Percentiles rank a stretch among this genome's conserved stretches.
Conservation (phyloP, 2,329 filamentous ascomycete species). For the Myriosclerotinia duriaeana region DNA sequence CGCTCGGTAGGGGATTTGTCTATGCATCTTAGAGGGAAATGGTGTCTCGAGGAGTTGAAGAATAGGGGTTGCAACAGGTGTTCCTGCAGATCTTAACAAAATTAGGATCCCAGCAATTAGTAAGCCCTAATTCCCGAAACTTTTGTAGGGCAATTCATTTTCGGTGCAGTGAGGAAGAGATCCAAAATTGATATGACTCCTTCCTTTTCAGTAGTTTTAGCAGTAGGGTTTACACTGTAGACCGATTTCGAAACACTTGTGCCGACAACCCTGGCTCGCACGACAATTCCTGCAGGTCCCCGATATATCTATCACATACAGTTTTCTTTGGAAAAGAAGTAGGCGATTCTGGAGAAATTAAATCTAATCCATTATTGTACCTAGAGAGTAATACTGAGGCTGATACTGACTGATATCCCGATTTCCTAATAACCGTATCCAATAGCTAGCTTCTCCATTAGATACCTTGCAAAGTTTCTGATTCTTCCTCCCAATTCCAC, state of each 20-base stretch:
- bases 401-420: too few species aligned
- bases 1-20: too few species aligned
- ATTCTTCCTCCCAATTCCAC: too few species aligned
- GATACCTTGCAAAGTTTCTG: too few species aligned
- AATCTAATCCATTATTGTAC: not conserved
- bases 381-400: not conserved
- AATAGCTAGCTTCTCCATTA: not conserved
- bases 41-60: not conserved
- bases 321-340: rapidly evolving
- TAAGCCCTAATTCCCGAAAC: not conserved
- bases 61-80: not conserved
- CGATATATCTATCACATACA: not conserved
- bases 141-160: not conserved
- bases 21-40: too few species aligned
- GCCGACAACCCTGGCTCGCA: not conserved
- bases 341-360: not conserved
- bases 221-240: not conserved
- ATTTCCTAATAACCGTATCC: not conserved
- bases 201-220: not conserved
- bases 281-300: too few species aligned
- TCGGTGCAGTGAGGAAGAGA: not conserved
- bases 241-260: too few species aligned
- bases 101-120: not conserved
- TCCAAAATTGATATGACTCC: not conserved
- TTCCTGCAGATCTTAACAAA: not conserved